These are phyloP conservation scores for Diplodia scrobiculata DNA, from an alignment of 2,329 filamentous ascomycete genomes.

Conservation along the genomic window DNA sequence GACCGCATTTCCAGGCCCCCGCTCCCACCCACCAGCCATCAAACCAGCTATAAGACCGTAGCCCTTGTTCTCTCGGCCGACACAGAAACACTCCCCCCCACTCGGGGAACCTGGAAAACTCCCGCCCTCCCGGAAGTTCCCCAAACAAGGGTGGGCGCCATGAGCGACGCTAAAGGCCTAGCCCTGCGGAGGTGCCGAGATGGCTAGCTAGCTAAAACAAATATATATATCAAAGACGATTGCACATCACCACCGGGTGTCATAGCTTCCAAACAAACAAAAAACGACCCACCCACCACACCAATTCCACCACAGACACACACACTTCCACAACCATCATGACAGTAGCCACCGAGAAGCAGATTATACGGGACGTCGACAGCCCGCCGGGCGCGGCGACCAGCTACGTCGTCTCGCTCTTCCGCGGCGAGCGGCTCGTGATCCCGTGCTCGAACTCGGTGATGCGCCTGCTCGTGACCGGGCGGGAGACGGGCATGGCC, in stretches of 20 bases:
- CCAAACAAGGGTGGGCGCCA: not conserved
- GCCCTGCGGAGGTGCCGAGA: slow-evolving; percentile 10
- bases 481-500: slow-evolving; percentile 55
- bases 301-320: not conserved
- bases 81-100: not conserved
- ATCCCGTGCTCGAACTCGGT: slow-evolving; percentile 57
- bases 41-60: not conserved
- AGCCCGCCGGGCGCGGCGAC: not conserved
- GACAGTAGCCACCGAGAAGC: not conserved
- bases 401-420: slow-evolving; percentile 43
- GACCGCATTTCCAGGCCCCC: not conserved
- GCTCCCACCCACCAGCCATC: not conserved
- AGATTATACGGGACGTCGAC: not conserved
- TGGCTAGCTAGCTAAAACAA: not conserved
- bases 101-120: not conserved
- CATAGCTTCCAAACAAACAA: not conserved
- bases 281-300: no score
- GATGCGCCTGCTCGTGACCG: slow-evolving; percentile 56
- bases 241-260: no score
- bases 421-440: slow-evolving; percentile 56
- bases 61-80: not conserved
- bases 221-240: not conserved
- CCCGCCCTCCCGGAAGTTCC: not conserved
- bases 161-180: not conserved
- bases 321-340: not conserved